Conservation (phyloP, 164 flowering plant species). For the Tinospora cordifolia region DNA sequence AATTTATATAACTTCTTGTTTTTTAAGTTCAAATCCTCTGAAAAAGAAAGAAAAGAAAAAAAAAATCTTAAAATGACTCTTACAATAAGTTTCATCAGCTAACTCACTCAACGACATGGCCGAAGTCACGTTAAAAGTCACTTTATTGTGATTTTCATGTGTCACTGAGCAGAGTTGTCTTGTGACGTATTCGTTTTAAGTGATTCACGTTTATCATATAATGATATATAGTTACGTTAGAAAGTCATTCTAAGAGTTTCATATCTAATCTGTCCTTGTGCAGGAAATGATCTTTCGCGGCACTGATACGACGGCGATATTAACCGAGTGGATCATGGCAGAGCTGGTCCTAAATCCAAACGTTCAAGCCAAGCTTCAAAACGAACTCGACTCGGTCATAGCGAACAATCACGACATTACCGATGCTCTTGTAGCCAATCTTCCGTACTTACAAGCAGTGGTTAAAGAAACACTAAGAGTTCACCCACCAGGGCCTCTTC, state of each 20-base stretch:
- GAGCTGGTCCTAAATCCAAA: conserved; percentile 35
- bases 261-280: not conserved
- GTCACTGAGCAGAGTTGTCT: too few relatives aligned
- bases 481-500: conserved; percentile 56
- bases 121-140: too few relatives aligned
- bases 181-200: too few relatives aligned
- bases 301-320: conserved; percentile 42
- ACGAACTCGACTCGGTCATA: conserved; percentile 26
- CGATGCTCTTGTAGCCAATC: conserved; percentile 27
- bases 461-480: conserved; percentile 39
- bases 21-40: too few relatives aligned
- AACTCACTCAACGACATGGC: too few relatives aligned
- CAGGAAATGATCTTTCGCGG: conserved; percentile 64
- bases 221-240: too few relatives aligned
- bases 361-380: conserved; percentile 32
- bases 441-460: conserved; percentile 40
- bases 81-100: too few relatives aligned
- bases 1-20: not conserved
- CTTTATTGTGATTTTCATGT: too few relatives aligned
- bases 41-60: too few relatives aligned
- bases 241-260: too few relatives aligned
- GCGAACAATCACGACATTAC: conserved; percentile 15
- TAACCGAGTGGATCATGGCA: conserved; percentile 51
- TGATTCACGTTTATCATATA: too few relatives aligned
- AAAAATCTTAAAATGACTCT: too few relatives aligned